Evolutionary conservation across 2,329 filamentous ascomycete species (phyloP), one percentile per base, ranked within the genome.

Genomic region (Diaporthe citrichinensis): DNA sequence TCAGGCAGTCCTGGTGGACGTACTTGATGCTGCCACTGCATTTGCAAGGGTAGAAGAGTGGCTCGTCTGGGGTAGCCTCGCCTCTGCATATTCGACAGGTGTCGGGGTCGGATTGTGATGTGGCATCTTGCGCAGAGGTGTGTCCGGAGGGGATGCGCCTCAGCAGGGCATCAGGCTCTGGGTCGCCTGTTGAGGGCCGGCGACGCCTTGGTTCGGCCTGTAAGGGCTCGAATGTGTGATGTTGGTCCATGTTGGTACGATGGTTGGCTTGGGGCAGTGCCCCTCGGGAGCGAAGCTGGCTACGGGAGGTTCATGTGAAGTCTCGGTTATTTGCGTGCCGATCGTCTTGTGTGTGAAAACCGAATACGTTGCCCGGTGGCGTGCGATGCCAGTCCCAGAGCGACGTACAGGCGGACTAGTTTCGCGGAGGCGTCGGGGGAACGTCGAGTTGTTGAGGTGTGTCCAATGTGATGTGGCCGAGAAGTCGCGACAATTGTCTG

Each of bases 1-100:
- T 98, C 85, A 99, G 87, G 84, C 97, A 99, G 83, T 97, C 94
- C 85, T 99, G 97, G 84, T 99, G 97, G 77, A 99, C 97, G 81
- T 94, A 98, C 87, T 98, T 98, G 87, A 99, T 99, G 86, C 96
- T 98, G 74, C 97, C 97, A 82, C 95, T 98, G 87, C 97, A 99
- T 88, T 98, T 98, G 92, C 97, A 99, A 8, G 97, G 97, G 82
- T 97, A 97, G 87, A 98, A 99, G 53, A 99, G 90, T 76, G 95
- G 95, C 82, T 98, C 97, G 5, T 94, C 90, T 5, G 89, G 84
- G 1, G 94, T 94, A 73, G 91, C 95, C 84, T 99, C 97, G 71
- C 95, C 95, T 79, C 97, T 92, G 85, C 97, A 99, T 88, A 99
- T 99, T 77, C 97, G 93, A 87, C 97, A 99, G n/a, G 95, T 97